phyloP scores from a whole-genome alignment of 1,284 basidiomycete species.

The Mixia osmundae region DNA sequence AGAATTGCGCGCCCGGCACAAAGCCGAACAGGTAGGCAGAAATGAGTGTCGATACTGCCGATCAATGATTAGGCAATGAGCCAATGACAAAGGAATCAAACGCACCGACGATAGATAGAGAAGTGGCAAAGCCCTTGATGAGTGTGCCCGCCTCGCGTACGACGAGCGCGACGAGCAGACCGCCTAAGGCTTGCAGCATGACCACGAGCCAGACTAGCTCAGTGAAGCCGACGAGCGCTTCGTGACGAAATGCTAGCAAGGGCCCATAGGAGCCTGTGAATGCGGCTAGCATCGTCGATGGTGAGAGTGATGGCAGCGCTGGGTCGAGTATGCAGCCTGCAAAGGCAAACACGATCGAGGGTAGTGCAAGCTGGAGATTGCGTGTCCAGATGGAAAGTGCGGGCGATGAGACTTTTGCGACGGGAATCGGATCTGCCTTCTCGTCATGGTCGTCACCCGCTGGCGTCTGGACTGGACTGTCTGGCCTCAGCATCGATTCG shows the following conservation, averaged over 20 bases:
- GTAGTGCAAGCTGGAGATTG: conserved; percentile 15
- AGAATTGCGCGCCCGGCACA: conserved; percentile 10
- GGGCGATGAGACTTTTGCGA: too few relatives aligned
- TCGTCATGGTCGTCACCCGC: too few relatives aligned
- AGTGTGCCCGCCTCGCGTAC: conserved; percentile 14
- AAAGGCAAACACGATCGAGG: conserved; percentile 14
- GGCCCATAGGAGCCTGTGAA: conserved; percentile 1
- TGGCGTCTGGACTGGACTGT: too few relatives aligned
- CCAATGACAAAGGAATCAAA: not conserved
- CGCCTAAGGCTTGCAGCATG: conserved; percentile 15
- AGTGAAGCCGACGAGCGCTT: conserved; percentile 8
- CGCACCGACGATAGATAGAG: conserved; percentile 15
- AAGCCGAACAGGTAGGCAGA: conserved; percentile 8
- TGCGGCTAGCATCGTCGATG: conserved; percentile 7
- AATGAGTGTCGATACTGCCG: conserved; percentile 14
- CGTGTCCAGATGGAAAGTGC: too few relatives aligned
- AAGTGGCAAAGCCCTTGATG: conserved; percentile 17
- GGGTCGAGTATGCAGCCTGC: too few relatives aligned
- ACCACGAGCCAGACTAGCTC: conserved; percentile 15
- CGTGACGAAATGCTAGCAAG: not conserved
- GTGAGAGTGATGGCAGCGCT: too few relatives aligned
- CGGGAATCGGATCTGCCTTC: too few relatives aligned
- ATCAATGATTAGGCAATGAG: too few relatives aligned
- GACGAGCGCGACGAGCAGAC: conserved; percentile 16
- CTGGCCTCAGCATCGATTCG: too few relatives aligned